phyloP scores from a whole-genome alignment of 495 filamentous ascomycete genomes.

The Tuber magnatum region DNA sequence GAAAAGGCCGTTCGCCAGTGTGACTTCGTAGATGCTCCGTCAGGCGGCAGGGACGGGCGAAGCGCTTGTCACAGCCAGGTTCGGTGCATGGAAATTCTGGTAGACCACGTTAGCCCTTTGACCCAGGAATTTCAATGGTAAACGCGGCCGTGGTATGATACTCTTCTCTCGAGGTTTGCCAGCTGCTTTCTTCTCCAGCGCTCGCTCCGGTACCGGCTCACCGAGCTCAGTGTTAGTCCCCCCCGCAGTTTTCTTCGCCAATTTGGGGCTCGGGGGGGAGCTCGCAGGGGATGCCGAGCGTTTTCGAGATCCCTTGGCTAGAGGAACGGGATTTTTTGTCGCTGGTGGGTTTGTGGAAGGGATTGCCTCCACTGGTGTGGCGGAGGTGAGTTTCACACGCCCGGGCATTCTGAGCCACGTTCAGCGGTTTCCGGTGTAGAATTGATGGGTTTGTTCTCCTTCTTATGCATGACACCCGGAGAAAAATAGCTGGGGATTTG shows the following conservation, averaged over 20 bases:
- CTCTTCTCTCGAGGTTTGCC: conserved; percentile 26
- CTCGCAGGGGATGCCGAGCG: neutral
- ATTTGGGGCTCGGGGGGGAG: neutral
- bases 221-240: neutral
- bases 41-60: conserved; percentile 73
- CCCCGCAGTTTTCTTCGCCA: neutral
- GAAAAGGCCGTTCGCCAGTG: conserved; percentile 59
- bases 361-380: conserved; percentile 17
- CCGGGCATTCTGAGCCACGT: conserved; percentile 22
- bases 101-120: neutral
- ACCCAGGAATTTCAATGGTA: neutral
- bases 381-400: conserved; percentile 28
- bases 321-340: conserved; percentile 2
- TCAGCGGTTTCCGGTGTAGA: neutral
- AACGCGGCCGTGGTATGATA: neutral
- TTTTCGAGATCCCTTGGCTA: neutral
- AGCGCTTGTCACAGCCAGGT: conserved; percentile 67
- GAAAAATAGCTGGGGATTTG: conserved; percentile 1
- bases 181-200: conserved; percentile 15
- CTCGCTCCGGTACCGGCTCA: neutral
- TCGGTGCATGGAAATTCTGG: conserved; percentile 56
- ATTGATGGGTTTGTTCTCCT: conserved; percentile 6
- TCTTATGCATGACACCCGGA: neutral
- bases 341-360: neutral
- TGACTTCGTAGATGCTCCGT: conserved; percentile 74